Base-by-base conservation (phyloP, 768 basidiomycete genomes). In the Leucosporidium yakuticum region DNA sequence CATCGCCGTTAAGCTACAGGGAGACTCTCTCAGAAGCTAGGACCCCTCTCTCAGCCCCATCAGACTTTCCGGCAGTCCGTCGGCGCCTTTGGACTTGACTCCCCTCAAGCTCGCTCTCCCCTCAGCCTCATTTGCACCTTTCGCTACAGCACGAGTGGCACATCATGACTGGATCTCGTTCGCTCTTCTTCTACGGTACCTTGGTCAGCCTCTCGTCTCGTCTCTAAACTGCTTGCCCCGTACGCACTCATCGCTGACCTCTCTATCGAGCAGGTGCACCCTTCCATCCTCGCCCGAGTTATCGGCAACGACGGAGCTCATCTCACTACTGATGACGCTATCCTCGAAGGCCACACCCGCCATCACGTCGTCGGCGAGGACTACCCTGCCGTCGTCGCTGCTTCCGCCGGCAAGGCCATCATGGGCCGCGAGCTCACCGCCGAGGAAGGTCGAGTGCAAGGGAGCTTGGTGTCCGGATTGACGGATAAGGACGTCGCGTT, bases 331-430 rank as follows among this genome's bases (percentile, higher is more conserved):
- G 85, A 86, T 69, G 86, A 89, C 49, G 92, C 91, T 8, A 76
- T 93, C 11, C 77, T 96, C 12, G 71, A 91, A 88, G 85, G 87
- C 51, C 85, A 88, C 79, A 92, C 90, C 4, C 82, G 93, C 5
- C 90, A 95, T 77, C 84, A 85, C 77, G 84, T 94, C 69, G 84
- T 86, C 76, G 88, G 69, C 9, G 48, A 67, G 36, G 91, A 92
- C 75, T 97, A 95, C 75, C 94, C 94, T 0, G 94, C 87, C 0
- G 82, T 96, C 31, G 76, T 95, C 17, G 85, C 88, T 1, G 84
- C 83, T 63, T 78, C 80, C 6, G 79, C 80, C 65, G 85, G 85
- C 51, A 75, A 79, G 50, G 50, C 67, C 2, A 76, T 89, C 17
- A 82, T 87, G 48, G 76, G 64, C 5, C 78, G 79, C 17, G 82